A percentile compares a stretch with the other conserved stretches of the same genome.
Conservation (phyloP, 2,329 filamentous ascomycete genomes). For the Sarocladium brachiariae region DNA sequence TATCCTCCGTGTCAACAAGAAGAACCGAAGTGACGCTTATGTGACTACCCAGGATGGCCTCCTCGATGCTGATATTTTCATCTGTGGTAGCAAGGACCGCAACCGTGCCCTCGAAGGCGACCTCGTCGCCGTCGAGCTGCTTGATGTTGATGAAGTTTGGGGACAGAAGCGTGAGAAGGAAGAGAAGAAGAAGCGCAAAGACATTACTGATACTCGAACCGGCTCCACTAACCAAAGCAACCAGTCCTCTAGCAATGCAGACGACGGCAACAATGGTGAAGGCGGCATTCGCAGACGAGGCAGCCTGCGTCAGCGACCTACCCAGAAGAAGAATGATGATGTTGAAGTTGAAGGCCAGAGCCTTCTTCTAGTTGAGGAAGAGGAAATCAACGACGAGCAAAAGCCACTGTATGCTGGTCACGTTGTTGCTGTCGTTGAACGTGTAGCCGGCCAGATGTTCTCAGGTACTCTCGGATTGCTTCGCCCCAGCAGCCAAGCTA, state of each 20-base stretch:
- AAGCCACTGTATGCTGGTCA: constrained; percentile 97
- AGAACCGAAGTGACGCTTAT: constrained; percentile 97
- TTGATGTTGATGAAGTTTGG: constrained; percentile 98
- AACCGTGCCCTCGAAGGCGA: constrained; percentile 96
- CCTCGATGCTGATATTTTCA: constrained; percentile 97
- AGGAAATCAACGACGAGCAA: constrained; percentile 97
- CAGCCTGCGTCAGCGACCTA: constrained; percentile 91
- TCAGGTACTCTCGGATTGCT: constrained; percentile 91
- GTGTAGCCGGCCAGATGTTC: constrained; percentile 97
- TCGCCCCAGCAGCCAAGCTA: constrained; percentile 94
- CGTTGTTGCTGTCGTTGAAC: constrained; percentile 94
- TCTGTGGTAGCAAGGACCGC: constrained; percentile 97
- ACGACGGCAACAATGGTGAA: constrained; percentile 59
- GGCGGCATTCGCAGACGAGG: constrained; percentile 87
- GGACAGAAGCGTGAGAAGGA: constrained; percentile 98
- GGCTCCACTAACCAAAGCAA: constrained; percentile 68
- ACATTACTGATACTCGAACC: constrained; percentile 85
- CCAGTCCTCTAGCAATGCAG: constrained; percentile 54
- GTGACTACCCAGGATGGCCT: constrained; percentile 83
- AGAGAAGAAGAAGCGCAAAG: constrained; percentile 99
- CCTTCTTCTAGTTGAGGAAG: constrained; percentile 91
- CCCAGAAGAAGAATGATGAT: constrained; percentile 99
- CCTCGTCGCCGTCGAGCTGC: constrained; percentile 87
- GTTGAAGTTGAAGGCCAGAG: constrained; percentile 98
- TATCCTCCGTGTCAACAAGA: constrained; percentile 97